These are phyloP conservation scores for Ganoderma leucocontextum DNA, from an alignment of 1,284 basidiomycete genomes.

Conservation along the genomic window DNA sequence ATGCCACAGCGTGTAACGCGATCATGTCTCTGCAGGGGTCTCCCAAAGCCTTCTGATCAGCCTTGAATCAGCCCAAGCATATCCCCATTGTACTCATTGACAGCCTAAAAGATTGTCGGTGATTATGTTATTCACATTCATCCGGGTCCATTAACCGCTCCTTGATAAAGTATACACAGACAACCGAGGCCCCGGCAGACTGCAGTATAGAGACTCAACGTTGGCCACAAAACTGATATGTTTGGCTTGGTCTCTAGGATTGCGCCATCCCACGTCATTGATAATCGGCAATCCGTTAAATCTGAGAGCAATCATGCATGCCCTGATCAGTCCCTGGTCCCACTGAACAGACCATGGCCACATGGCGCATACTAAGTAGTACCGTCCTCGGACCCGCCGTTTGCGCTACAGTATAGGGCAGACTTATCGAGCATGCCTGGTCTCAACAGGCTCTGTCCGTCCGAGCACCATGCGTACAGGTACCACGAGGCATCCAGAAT, in stretches of 20 bases:
- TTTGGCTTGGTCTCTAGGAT: not conserved
- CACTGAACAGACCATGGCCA: not conserved
- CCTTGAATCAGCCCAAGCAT: too few species aligned
- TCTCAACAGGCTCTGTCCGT: slow-evolving; percentile 39
- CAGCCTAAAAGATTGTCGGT: too few species aligned
- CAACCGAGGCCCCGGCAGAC: too few species aligned
- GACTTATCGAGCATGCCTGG: not conserved
- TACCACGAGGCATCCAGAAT: slow-evolving; percentile 83
- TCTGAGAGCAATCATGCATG: not conserved
- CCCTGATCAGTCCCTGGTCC: not conserved
- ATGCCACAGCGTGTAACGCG: not conserved
- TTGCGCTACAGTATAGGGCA: too few species aligned
- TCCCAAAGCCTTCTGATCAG: not conserved
- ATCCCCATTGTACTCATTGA: too few species aligned
- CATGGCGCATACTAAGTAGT: not conserved
- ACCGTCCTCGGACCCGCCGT: not conserved
- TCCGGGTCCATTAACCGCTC: too few species aligned
- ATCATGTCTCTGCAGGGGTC: not conserved
- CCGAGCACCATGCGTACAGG: slow-evolving; percentile 84
- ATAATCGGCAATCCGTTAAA: not conserved
- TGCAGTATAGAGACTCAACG: not conserved
- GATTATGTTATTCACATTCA: too few species aligned
- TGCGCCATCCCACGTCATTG: not conserved
- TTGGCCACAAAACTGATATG: not conserved
- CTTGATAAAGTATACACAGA: too few species aligned